phyloP scores from a whole-genome alignment of 305 asterid species.

The Monarda citriodora region DNA sequence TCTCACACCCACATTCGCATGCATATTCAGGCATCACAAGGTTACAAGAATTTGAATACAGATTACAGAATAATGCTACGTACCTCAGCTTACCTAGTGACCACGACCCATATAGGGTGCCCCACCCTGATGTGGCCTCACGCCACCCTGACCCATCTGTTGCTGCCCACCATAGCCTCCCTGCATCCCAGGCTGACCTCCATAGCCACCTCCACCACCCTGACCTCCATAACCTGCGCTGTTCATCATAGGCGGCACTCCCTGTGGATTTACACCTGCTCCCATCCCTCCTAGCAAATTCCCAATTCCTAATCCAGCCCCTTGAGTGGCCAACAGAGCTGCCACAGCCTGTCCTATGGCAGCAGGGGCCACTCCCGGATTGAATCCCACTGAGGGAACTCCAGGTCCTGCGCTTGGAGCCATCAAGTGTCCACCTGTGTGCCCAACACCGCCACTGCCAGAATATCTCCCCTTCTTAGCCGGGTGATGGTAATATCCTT shows the following conservation, averaged over 20 bases:
- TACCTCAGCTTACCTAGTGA: slow-evolving; percentile 68
- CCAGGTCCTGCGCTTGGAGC: slow-evolving; percentile 72
- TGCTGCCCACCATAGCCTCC: slow-evolving; percentile 77
- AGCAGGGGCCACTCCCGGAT: slow-evolving; percentile 67
- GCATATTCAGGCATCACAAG: slow-evolving; percentile 11
- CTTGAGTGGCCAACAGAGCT: slow-evolving; percentile 76
- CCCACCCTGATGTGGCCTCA: slow-evolving; percentile 89
- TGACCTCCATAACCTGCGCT: slow-evolving; percentile 68
- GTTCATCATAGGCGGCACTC: slow-evolving; percentile 59
- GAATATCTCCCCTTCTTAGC: slow-evolving; percentile 88
- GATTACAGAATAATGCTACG: background rate
- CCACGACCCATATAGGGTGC: slow-evolving; percentile 91
- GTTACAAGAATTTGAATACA: background rate
- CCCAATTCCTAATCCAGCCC: slow-evolving; percentile 81
- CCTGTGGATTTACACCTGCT: slow-evolving; percentile 57
- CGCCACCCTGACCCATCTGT: slow-evolving; percentile 86
- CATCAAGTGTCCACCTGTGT: slow-evolving; percentile 74
- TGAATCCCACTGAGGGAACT: slow-evolving; percentile 48
- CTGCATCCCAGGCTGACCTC: slow-evolving; percentile 67
- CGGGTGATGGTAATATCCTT: slow-evolving; percentile 56
- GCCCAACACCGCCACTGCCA: slow-evolving; percentile 45
- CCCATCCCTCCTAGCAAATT: slow-evolving; percentile 83
- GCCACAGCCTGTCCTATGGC: slow-evolving; percentile 97
- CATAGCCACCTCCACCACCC: slow-evolving; percentile 58
- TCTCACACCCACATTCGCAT: background rate